Evolutionary conservation across 495 filamentous ascomycete species (phyloP), one percentile per base, ranked within the genome.

Genomic region (Penicillium atrosanguineum): DNA sequence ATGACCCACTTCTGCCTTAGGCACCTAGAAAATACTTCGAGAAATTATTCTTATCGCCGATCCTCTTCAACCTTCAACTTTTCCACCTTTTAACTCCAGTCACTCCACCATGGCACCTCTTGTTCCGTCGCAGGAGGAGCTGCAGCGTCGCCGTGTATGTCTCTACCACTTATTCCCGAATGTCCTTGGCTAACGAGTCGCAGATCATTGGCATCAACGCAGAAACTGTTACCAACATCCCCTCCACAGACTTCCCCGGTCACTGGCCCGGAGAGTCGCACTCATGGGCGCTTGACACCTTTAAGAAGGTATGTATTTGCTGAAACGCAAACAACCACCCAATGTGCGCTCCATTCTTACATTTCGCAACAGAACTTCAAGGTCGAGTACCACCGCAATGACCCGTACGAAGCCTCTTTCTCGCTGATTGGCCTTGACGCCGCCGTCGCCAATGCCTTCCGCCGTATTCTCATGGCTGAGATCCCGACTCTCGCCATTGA

Each of bases 391-490:
- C 88, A 96, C 79, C 77, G 87, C 46, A 90, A 91, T 69, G 78
- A 85, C 28, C 80, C 80, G 38, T 78, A 81, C 68, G 87, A 95
- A 61, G 69, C 87, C 52, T 85, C 86, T 31, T 97, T 97, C 78
- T 96, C 91, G 19, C 83, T 97, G 59, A 85, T 95, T 65, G 91
- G 91, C 62, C 69, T 93, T 57, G 92, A 99, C 64, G 92, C 95
- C 59, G 82, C 88, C 49, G 87, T 99, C 64, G 91, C 95, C 59
- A 99, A 99, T 70, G 95, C 95, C 63, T 96, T 97, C 79, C 94
- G 95, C 58, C 89, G 95, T 43, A 97, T 99, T 63, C 81, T 97
- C 54, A 87, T 99, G 73, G 87, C 94, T 49, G 95, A 99, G 71
- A 87, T 99, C 36, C 91, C 93, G 19, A 90, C 88, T 4, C 79